Conservation (phyloP, 129 eudicot species). For the Flaveria brownii region DNA sequence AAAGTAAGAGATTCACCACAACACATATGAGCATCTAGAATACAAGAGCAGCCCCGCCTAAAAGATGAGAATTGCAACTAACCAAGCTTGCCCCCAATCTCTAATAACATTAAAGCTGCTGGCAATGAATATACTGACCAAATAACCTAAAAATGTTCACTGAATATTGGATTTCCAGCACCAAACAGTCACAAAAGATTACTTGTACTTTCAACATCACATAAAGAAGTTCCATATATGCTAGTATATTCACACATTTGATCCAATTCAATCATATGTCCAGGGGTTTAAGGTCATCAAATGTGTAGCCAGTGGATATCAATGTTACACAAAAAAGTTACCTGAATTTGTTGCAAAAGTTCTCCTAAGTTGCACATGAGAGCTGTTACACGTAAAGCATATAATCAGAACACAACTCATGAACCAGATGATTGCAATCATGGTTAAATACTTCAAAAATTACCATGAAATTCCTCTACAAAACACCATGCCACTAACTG, state of each 20-base stretch:
- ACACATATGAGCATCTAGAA: background rate
- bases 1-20: background rate
- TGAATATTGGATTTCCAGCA: background rate
- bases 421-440: constrained; percentile 10
- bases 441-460: constrained; percentile 13
- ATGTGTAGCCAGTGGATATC: background rate
- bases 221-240: background rate
- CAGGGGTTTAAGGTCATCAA: background rate
- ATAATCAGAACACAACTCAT: constrained; percentile 24
- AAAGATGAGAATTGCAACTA: background rate
- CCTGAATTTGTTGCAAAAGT: constrained; percentile 75
- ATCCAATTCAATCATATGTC: background rate
- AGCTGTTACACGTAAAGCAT: constrained; percentile 42
- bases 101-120: background rate
- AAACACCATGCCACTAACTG: constrained; percentile 41
- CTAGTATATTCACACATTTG: background rate
- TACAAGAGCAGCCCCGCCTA: background rate
- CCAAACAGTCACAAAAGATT: constrained; percentile 5
- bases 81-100: background rate
- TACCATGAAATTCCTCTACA: constrained; percentile 53
- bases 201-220: constrained; percentile 22
- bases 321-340: constrained; percentile 23
- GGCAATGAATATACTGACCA: background rate
- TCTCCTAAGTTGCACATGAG: constrained; percentile 44
- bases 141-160: constrained; percentile 5